Evolutionary conservation across 352 stramenopile genomes (phyloP).

Genomic region (Pythium coloratum): DNA sequence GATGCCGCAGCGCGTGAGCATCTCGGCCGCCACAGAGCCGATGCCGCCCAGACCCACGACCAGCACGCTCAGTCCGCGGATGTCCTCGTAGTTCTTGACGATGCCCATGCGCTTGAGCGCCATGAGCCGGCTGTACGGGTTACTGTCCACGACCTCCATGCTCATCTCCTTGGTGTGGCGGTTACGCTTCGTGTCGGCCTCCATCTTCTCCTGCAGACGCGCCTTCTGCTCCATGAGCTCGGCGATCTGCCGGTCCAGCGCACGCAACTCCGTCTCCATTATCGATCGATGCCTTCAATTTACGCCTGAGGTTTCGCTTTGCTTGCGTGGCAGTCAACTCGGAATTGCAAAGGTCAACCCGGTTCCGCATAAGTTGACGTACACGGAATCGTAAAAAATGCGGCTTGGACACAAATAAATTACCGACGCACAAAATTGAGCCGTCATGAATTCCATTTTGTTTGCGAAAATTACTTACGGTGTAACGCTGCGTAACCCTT

Average conservation of each 20-base stretch:
- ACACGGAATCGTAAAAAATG: background rate
- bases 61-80: constrained; percentile 78
- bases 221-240: constrained; percentile 77
- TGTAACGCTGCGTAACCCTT: background rate
- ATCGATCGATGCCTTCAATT: background rate
- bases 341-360: background rate
- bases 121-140: constrained; percentile 90
- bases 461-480: background rate
- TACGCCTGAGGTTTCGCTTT: background rate
- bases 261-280: constrained; percentile 48
- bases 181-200: constrained; percentile 35
- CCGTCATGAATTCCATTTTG: background rate
- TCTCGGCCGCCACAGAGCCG: constrained; percentile 85
- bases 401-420: background rate
- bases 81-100: constrained; percentile 88
- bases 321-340: background rate
- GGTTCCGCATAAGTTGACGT: constrained; percentile 13
- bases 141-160: constrained; percentile 81
- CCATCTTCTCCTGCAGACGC: constrained; percentile 49
- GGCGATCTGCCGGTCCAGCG: constrained; percentile 71
- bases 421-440: background rate
- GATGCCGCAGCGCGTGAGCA: constrained; percentile 89
- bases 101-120: constrained; percentile 91
- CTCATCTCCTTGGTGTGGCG: constrained; percentile 58
- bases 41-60: constrained; percentile 87